Conservation (phyloP, 345 rosid species). For the Citrus maxima region DNA sequence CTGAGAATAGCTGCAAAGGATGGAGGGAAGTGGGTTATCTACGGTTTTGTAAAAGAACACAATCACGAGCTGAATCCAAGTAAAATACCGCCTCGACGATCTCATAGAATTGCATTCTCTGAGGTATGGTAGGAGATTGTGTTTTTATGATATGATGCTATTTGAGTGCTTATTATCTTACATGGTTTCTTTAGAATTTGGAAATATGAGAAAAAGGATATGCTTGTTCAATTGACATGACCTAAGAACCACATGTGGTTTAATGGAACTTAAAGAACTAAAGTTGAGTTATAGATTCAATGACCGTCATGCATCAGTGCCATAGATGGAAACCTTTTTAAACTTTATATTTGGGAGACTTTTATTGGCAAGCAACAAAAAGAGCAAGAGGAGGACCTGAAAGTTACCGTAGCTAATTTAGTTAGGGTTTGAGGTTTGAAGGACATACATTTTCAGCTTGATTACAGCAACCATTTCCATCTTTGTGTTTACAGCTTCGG, state of each 20-base stretch:
- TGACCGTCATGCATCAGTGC: not conserved
- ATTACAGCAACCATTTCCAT: not conserved
- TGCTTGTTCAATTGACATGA: not conserved
- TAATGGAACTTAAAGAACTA: not conserved
- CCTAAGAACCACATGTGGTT: not conserved
- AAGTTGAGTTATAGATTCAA: not conserved
- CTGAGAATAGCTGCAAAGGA: slow-evolving; percentile 37
- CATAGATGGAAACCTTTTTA: not conserved
- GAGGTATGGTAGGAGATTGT: slow-evolving; percentile 25
- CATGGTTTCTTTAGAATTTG: not conserved
- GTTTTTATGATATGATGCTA: not conserved
- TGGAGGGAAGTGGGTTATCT: slow-evolving; percentile 39
- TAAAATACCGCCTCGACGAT: slow-evolving; percentile 32
- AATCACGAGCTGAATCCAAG: slow-evolving; percentile 37
- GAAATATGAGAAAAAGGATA: not conserved
- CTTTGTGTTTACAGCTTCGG: not conserved
- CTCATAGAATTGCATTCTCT: slow-evolving; percentile 36
- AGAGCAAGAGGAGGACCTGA: not conserved
- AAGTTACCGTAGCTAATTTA: not conserved
- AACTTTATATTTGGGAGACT: not conserved
- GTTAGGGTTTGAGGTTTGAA: not conserved
- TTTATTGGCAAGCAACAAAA: not conserved
- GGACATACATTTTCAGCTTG: not conserved
- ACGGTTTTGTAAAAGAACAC: slow-evolving; percentile 41
- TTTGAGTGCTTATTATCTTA: not conserved